phyloP scores from a whole-genome alignment of 1,139 yeast species.

The Yamadazyma songkhlaensis region DNA sequence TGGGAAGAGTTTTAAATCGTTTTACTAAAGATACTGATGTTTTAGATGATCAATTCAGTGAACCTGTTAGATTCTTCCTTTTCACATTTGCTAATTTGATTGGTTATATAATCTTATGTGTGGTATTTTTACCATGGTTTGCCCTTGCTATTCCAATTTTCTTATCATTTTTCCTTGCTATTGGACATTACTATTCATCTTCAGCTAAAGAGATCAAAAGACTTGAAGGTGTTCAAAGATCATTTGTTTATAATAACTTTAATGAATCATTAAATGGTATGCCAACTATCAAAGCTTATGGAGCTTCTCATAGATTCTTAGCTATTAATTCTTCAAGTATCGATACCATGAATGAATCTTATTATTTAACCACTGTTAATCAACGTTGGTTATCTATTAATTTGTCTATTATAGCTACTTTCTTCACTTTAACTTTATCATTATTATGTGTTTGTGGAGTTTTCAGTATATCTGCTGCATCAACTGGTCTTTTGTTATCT shows the following conservation, averaged over 20 bases:
- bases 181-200: slow-evolving; percentile 57
- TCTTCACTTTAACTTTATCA: slow-evolving; percentile 49
- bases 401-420: slow-evolving; percentile 54
- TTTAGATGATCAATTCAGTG: slow-evolving; percentile 72
- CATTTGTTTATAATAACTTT: slow-evolving; percentile 72
- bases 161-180: slow-evolving; percentile 27
- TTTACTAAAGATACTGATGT: slow-evolving; percentile 84
- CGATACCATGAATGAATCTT: slow-evolving; percentile 71
- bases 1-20: slow-evolving; percentile 59
- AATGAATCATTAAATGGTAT: slow-evolving; percentile 75
- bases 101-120: slow-evolving; percentile 67
- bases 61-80: slow-evolving; percentile 49
- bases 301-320: slow-evolving; percentile 49
- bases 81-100: slow-evolving; percentile 50
- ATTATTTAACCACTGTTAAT: slow-evolving; percentile 60
- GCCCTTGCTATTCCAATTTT: slow-evolving; percentile 47
- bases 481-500: slow-evolving; percentile 71
- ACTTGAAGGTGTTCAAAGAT: slow-evolving; percentile 72
- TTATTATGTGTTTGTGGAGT: slow-evolving; percentile 65
- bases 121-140: slow-evolving; percentile 68
- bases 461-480: slow-evolving; percentile 60
- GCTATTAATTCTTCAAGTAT: slow-evolving; percentile 46
- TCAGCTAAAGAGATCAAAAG: slow-evolving; percentile 77
- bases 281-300: slow-evolving; percentile 67
- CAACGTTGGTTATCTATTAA: slow-evolving; percentile 81